Evolutionary conservation across 352 stramenopile species (phyloP), one percentile per base, ranked within the genome.

Genomic region (Aphanomyces invadans): DNA sequence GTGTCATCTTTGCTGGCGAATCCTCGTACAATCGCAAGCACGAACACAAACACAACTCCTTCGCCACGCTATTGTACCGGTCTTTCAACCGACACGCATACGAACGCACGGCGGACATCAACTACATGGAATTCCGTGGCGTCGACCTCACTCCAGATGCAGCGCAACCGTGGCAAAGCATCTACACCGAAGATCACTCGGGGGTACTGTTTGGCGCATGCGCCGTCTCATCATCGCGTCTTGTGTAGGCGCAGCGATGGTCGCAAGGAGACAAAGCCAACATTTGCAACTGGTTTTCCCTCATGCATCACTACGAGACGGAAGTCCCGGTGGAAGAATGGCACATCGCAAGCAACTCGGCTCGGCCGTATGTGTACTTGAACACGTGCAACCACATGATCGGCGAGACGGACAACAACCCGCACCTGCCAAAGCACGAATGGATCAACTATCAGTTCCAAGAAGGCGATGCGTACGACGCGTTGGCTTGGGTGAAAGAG

Each of bases 301-400:
- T 94, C 73, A 94, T 94, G 86, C 80, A 94, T 71, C 86, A 94
- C 74, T 92, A 94, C 72, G 63, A 77, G 26, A 73, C 70, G 1
- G 83, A 94, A 33, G 68, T 90, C 29, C 25, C 64, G 36, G 72
- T 74, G 62, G 59, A 55, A 11, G 73, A 80, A 31, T 94, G 86
- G 86, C 63, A 73, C 46, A 44, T 78, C 39, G 63, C 71, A 15
- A 65, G 53, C 7, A 73, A 76, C 69, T 78, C 70, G 21, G 61
- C 84, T 42, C 83, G 86, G 4, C 86, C 86, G 44, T 76, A 84
- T 39, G 71, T 92, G n/a, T 94, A 77, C 69, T 79, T 94, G 63
- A 94, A 92, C 77, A 94, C 86, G 53, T 94, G 86, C 77, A 94
- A 94, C 61, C 86, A 94, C 83, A 89, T 94, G 83, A 90, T 94